Conservation (phyloP, 805 yeast species). For the Clavispora carvajalis region DNA sequence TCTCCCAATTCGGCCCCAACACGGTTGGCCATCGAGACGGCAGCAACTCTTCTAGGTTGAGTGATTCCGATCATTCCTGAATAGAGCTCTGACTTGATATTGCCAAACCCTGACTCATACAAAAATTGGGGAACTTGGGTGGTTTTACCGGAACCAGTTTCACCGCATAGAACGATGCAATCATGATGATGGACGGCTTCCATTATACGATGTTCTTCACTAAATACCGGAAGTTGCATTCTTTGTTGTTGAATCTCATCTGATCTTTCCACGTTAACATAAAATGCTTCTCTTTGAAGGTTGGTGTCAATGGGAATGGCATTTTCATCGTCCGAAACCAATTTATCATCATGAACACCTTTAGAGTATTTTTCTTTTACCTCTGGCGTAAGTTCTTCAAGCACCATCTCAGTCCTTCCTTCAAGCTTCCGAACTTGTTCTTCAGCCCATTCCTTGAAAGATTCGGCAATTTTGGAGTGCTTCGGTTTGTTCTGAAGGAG, state of each 20-base stretch:
- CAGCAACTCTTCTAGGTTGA: conserved; percentile 93
- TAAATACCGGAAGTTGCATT: conserved; percentile 76
- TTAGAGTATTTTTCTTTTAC: conserved; percentile 47
- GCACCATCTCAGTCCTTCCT: conserved; percentile 43
- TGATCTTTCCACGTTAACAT: conserved; percentile 61
- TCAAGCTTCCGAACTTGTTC: conserved; percentile 59
- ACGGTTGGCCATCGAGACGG: conserved; percentile 84
- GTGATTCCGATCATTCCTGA: conserved; percentile 97
- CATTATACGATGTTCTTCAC: conserved; percentile 90
- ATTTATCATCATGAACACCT: conserved; percentile 58
- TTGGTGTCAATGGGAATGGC: conserved; percentile 53
- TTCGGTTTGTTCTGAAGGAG: conserved; percentile 37
- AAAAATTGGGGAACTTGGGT: conserved; percentile 97
- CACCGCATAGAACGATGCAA: conserved; percentile 90
- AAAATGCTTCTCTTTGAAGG: conserved; percentile 55
- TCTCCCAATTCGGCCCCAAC: conserved; percentile 73
- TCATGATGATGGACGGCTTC: conserved; percentile 93
- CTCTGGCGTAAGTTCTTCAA: conserved; percentile 43
- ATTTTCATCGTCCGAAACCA: conserved; percentile 50
- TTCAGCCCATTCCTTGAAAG: conserved; percentile 89
- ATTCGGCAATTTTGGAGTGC: conserved; percentile 41
- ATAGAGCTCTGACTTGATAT: conserved; percentile 41
- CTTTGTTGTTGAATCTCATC: conserved; percentile 64
- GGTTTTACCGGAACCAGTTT: conserved; percentile 97
- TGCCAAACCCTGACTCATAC: conserved; percentile 89